Percentiles rank a stretch among this genome's conserved stretches.
These are phyloP conservation scores for Penicillium sp. DNA, from an alignment of 2,329 filamentous ascomycete species.

Conservation along the genomic window DNA sequence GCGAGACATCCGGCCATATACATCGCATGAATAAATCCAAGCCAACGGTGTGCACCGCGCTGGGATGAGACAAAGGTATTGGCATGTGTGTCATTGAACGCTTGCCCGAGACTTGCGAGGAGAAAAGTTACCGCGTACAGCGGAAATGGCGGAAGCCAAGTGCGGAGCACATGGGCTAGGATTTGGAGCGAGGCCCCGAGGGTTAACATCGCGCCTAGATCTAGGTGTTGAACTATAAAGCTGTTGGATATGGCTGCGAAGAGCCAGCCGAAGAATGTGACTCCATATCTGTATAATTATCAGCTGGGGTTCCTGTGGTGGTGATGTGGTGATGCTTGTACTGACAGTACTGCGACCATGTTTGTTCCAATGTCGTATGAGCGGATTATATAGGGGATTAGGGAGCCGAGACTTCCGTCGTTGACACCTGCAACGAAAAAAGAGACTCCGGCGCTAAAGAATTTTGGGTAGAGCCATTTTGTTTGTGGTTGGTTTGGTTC, in stretches of 20 bases:
- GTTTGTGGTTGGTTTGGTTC: neutral
- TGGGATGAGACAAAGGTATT: constrained; percentile 62
- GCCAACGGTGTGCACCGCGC: constrained; percentile 58
- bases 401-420: constrained; percentile 63
- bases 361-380: constrained; percentile 57
- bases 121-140: constrained; percentile 61
- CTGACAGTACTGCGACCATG: constrained; percentile 53
- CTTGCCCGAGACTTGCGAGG: constrained; percentile 60
- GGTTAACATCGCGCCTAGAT: constrained; percentile 58
- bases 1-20: constrained; percentile 59
- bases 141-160: constrained; percentile 59
- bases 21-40: constrained; percentile 66
- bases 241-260: constrained; percentile 57
- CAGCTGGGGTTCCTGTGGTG: neutral
- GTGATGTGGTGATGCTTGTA: neutral
- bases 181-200: constrained; percentile 59
- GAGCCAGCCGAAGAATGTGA: constrained; percentile 63
- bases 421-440: constrained; percentile 68
- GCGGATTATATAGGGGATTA: constrained; percentile 64
- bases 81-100: constrained; percentile 63
- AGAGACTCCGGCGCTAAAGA: constrained; percentile 59
- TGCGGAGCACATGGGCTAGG: constrained; percentile 49
- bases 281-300: constrained; percentile 44
- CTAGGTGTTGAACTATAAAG: constrained; percentile 51
- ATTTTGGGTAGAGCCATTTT: constrained; percentile 43